These are phyloP conservation scores for Penicillium sp. DNA, from an alignment of 2,329 filamentous ascomycete genomes.

Conservation along the genomic window DNA sequence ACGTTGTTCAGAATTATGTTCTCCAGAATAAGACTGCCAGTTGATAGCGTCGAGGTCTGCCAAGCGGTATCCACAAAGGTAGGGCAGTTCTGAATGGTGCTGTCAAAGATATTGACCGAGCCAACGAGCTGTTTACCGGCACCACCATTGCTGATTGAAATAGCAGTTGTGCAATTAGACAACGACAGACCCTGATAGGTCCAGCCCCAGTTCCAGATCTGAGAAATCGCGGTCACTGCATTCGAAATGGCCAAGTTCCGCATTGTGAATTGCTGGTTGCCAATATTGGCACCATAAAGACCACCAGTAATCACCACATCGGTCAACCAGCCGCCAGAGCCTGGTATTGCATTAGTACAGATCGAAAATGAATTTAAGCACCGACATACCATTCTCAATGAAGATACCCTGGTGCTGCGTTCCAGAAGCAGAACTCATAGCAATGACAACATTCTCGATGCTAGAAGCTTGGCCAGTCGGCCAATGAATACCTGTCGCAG, in stretches of 20 bases:
- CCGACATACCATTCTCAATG: constrained; percentile 53
- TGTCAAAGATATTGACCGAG: constrained; percentile 59
- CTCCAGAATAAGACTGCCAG: constrained; percentile 55
- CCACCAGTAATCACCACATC: constrained; percentile 63
- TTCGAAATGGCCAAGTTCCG: constrained; percentile 55
- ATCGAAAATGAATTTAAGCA: no score
- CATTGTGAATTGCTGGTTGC: constrained; percentile 65
- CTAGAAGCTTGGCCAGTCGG: constrained; percentile 57
- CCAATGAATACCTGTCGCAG: constrained; percentile 50
- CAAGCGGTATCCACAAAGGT: constrained; percentile 53
- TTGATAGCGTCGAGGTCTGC: constrained; percentile 42
- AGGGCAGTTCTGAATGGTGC: constrained; percentile 49
- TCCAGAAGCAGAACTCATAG: constrained; percentile 49
- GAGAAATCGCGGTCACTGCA: constrained; percentile 53
- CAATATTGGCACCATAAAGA: constrained; percentile 57
- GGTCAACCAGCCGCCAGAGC: constrained; percentile 59
- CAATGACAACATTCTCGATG: constrained; percentile 61
- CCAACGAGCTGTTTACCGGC: constrained; percentile 49
- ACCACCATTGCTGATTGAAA: constrained; percentile 51
- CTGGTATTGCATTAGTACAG: constrained; percentile 16
- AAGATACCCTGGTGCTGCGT: constrained; percentile 59
- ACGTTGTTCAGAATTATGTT: constrained; percentile 55
- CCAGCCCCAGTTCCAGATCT: constrained; percentile 62
- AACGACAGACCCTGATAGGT: constrained; percentile 53
- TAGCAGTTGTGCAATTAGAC: constrained; percentile 52